Conservation (phyloP, 441 rosid genomes). For the Gossypium schwendimanii region DNA sequence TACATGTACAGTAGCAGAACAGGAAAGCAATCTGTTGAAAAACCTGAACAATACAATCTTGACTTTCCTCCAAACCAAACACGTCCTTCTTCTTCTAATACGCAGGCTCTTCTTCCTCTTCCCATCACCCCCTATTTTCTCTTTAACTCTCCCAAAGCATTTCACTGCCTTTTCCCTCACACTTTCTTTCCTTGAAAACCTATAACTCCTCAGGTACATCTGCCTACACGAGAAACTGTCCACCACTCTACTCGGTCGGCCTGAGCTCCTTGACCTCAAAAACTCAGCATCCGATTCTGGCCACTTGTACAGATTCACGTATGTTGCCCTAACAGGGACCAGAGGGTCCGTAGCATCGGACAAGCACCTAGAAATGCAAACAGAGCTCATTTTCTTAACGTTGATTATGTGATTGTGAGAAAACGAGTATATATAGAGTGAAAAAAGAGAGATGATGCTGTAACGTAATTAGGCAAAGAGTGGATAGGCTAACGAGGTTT, state of each 20-base stretch:
- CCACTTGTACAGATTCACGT: conserved; percentile 83
- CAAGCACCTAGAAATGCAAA: conserved; percentile 75
- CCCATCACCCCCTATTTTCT: conserved; percentile 21
- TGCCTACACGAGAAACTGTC: conserved; percentile 84
- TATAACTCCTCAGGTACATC: conserved; percentile 84
- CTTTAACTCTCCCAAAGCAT: conserved; percentile 37
- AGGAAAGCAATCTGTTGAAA: conserved; percentile 61
- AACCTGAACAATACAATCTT: conserved; percentile 56
- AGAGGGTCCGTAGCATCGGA: conserved; percentile 66
- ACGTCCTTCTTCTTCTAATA: conserved; percentile 17
- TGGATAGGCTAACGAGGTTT: conserved; percentile 5
- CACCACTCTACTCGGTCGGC: conserved; percentile 46
- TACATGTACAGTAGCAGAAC: conserved; percentile 65
- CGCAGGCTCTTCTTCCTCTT: conserved; percentile 23
- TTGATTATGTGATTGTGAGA: conserved; percentile 46
- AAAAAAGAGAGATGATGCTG: background rate
- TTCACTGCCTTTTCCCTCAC: conserved; percentile 33
- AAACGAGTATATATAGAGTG: conserved; percentile 16
- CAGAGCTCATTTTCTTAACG: conserved; percentile 45
- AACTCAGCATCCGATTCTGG: conserved; percentile 89
- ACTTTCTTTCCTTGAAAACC: conserved; percentile 61
- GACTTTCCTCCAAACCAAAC: conserved; percentile 43
- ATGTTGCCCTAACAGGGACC: conserved; percentile 61
- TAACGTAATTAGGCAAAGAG: conserved; percentile 9
- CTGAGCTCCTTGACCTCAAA: conserved; percentile 46